Base-by-base conservation (phyloP, 768 basidiomycete species). In the Pisolithus albus region DNA sequence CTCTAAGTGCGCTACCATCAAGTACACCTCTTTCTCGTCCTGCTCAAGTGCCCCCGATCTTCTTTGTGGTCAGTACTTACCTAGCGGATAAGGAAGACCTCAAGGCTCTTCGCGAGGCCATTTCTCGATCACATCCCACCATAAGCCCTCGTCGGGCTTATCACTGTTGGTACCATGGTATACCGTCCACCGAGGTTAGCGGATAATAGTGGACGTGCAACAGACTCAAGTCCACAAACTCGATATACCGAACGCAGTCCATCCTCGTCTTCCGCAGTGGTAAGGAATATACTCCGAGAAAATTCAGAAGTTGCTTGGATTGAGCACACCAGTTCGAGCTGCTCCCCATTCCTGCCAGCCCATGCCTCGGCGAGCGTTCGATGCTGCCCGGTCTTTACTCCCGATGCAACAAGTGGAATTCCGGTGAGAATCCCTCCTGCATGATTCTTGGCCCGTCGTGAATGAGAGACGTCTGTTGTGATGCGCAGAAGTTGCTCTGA, bases 211-310 rank as follows among this genome's bases (percentile, higher is more conserved):
- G 60, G 26, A 49, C 47, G 5, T 28, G 10, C 18, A 51, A 21
- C 58, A 97, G 95, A 81, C 94, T 7, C 93, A 95, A 86, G 92
- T 99, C 1, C 96, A 99, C 68, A 96, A 99, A 72, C 86, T 98
- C 32, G 93, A 94, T 98, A 97, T 61, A 80, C 83, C 2, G 90
- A 95, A 66, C 98, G 94, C 72, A 90, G 82, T 72, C 98, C 98
- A 68, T 96, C 94, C 4, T 98, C 68, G 95, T 98, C 51, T 99
- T 99, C 83, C 86, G 95, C 24, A 96, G 96, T 41, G 88, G 86
- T 11, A 99, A 98, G 70, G 96, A 99, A 61, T 98, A 99, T 65
- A 71, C 84, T 50, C 84, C 90, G 39, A 98, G 98, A 73, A 96
- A 59, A 97, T 98, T 57, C 90, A 92, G 68, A 94, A 97, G 60